Evolutionary conservation across 164 flowering plant genomes (phyloP), one percentile per base, ranked within the genome.

Genomic region (Saururus chinensis): DNA sequence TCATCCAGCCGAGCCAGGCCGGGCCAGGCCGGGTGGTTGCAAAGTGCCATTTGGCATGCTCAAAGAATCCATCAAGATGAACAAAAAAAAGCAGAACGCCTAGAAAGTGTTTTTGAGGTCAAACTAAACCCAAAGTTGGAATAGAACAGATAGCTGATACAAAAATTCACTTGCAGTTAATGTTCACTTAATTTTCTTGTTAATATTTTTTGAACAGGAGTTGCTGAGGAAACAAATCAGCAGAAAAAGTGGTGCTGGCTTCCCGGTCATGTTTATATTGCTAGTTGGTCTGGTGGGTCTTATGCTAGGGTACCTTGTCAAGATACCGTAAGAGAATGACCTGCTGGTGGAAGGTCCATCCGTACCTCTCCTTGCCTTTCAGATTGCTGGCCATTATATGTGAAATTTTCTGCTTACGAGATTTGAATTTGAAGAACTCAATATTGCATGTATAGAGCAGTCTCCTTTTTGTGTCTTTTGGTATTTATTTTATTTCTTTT

Each of bases 271-370:
- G 60, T 67, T 74, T 64, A 77, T 78, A 56, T 73, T 76, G 59
- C 63, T 82, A 60, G 56, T 82, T 60, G 90, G 80, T 62, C 74
- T 85, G 8, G 54, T 82, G 0, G 81, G 90, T 19, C 20, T 80
- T 57, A 25, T 82, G 57, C 21, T 76, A 60, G 90, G 90, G 24
- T 85, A 75, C 72, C 51, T 80, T 16, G 23, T 81, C 17, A 45
- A 45, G 49, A 8, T 45, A 6, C 6, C 37, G 6, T 30, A 30
- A 30, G 37, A 30, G 37, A 6, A 6, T 30, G 37, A 30, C 37
- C 37, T 30, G 37, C 37, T 30, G 37, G 49, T 45, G 49, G 17
- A 17, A 12, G 17, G 49, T 3, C 11, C 11, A 12, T 1, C 1
- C 49, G 17, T 12, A 12, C 17, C 17, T 45, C 49, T 12, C 14